phyloP scores from a whole-genome alignment of 2,329 filamentous ascomycete species.

The Ophiostoma populinum region DNA sequence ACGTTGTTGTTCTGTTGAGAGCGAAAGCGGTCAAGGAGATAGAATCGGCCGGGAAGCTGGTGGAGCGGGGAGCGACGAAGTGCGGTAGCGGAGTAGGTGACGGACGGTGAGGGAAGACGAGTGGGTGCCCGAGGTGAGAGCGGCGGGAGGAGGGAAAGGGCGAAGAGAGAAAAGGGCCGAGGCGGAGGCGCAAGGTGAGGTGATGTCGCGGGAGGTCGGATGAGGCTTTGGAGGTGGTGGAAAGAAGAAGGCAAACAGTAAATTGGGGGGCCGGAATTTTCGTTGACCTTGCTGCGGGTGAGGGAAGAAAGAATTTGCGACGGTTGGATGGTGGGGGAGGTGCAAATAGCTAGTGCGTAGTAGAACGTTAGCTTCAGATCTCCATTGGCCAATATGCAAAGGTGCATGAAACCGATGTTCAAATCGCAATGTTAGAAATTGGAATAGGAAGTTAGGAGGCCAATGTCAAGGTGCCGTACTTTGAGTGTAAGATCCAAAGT shows the following conservation, averaged over 20 bases:
- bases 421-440: too few species aligned
- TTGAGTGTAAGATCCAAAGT: too few species aligned
- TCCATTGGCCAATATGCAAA: neutral
- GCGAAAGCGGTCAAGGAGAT: conserved; percentile 8
- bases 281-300: conserved; percentile 1
- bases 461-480: too few species aligned
- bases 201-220: conserved; percentile 11
- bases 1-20: conserved; percentile 3
- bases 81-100: neutral
- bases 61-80: neutral
- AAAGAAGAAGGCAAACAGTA: neutral
- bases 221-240: neutral
- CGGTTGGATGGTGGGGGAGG: conserved; percentile 2
- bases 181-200: conserved; percentile 6
- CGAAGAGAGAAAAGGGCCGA: conserved; percentile 8
- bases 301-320: conserved; percentile 4
- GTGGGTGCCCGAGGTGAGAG: neutral
- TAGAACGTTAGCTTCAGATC: conserved; percentile 1
- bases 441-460: too few species aligned
- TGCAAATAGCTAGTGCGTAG: conserved; percentile 1
- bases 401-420: neutral
- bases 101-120: neutral
- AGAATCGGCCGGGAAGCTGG: neutral
- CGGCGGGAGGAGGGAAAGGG: neutral
- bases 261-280: conserved; percentile 1